phyloP scores from a whole-genome alignment of 768 basidiomycete species.

The Hericium erinaceus region DNA sequence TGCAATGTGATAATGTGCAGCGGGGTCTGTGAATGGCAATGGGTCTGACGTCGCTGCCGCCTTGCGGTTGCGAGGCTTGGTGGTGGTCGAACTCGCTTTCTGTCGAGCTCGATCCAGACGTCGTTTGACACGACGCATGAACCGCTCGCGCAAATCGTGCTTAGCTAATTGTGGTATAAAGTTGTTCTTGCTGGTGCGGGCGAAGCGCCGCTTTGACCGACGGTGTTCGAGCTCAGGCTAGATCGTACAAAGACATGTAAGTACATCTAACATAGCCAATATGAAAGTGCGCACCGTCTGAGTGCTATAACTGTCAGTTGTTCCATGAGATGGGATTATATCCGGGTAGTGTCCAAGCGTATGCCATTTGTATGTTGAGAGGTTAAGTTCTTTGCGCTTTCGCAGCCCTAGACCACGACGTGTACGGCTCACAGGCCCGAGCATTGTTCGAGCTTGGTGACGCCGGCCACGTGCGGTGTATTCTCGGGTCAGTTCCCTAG shows the following conservation, averaged over 20 bases:
- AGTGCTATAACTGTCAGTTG: slow-evolving; percentile 27
- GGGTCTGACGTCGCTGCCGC: not conserved
- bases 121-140: not conserved
- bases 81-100: not conserved
- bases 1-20: not conserved
- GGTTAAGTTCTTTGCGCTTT: slow-evolving; percentile 6
- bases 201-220: slow-evolving; percentile 21
- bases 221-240: slow-evolving; percentile 22
- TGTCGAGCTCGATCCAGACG: not conserved
- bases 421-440: too few relatives aligned
- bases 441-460: not conserved
- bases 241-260: slow-evolving; percentile 15
- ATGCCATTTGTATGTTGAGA: not conserved
- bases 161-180: slow-evolving; percentile 15
- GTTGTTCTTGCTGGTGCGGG: slow-evolving; percentile 17
- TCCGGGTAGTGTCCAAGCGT: not conserved
- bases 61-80: not conserved
- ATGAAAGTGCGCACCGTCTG: slow-evolving; percentile 19
- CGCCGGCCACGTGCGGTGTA: slow-evolving; percentile 15
- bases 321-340: slow-evolving; percentile 22
- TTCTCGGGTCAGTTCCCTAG: slow-evolving; percentile 9
- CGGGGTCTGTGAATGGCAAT: not conserved
- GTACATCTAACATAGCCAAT: not conserved
- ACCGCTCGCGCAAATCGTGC: slow-evolving; percentile 12
- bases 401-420: slow-evolving; percentile 2